Evolutionary conservation across 2,329 filamentous ascomycete genomes (phyloP).

Genomic region (Mollisiaceae sp.): DNA sequence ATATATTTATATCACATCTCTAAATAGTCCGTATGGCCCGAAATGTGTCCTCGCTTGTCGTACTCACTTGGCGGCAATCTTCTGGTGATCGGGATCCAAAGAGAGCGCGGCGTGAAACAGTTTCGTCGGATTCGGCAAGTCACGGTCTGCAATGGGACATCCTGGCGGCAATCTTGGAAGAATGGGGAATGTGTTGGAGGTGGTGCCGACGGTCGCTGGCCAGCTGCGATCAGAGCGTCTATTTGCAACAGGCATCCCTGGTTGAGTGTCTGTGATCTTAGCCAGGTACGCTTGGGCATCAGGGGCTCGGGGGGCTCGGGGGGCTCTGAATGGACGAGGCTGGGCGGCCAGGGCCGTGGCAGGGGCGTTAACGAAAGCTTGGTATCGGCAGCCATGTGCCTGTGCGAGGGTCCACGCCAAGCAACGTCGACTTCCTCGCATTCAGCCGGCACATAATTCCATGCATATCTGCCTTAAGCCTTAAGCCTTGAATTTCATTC

Average conservation of each 20-base stretch:
- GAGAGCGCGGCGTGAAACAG: constrained; percentile 1
- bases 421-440: constrained; percentile 5
- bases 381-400: constrained; percentile 8
- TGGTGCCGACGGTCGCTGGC: background rate
- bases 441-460: constrained; percentile 17
- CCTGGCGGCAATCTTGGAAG: constrained; percentile 20
- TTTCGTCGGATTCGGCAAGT: background rate
- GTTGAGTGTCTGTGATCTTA: constrained; percentile 7
- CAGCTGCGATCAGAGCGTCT: constrained; percentile 19
- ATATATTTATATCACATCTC: constrained; percentile 13
- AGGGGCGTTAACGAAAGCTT: constrained; percentile 21
- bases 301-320: constrained; percentile 8
- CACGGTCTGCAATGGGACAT: background rate
- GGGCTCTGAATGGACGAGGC: background rate
- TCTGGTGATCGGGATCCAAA: background rate
- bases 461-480: constrained; percentile 2
- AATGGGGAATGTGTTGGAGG: constrained; percentile 2
- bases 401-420: background rate
- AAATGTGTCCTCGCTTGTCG: constrained; percentile 4
- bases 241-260: constrained; percentile 15
- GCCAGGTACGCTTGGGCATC: constrained; percentile 17
- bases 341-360: background rate
- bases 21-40: constrained; percentile 2
- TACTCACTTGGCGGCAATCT: background rate
- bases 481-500: constrained; percentile 9